Evolutionary conservation across 306 rosid species (phyloP).

Genomic region (Cercis canadensis): DNA sequence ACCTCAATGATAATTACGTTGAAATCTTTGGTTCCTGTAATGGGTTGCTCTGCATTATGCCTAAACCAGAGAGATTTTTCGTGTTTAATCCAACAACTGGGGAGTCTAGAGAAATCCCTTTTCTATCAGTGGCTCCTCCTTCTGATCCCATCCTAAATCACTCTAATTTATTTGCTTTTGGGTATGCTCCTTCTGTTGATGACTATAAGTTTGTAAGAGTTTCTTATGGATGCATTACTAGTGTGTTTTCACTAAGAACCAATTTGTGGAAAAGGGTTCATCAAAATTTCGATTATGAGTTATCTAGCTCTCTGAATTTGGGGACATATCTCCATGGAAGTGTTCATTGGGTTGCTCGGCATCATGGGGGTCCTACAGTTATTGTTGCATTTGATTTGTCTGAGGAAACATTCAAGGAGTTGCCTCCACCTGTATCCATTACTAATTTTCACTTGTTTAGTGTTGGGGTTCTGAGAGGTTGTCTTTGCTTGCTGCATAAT

Average conservation of each 20-base stretch:
- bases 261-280: background rate
- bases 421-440: background rate
- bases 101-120: background rate
- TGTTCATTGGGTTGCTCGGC: background rate
- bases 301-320: background rate
- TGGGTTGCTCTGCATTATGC: background rate
- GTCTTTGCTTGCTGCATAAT: background rate
- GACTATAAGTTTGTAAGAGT: background rate
- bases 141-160: background rate
- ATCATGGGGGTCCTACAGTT: background rate
- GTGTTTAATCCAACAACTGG: background rate
- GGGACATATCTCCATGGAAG: background rate
- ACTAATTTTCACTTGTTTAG: background rate
- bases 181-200: background rate
- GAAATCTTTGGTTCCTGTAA: background rate
- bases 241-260: background rate
- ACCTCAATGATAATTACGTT: background rate
- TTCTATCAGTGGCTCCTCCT: too few relatives aligned
- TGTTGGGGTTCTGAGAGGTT: background rate
- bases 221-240: too few relatives aligned
- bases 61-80: background rate
- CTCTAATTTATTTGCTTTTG: background rate
- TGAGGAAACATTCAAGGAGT: background rate
- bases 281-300: background rate
- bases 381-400: background rate